Percentiles rank a stretch among this genome's conserved stretches.
phyloP scores from a whole-genome alignment of 306 rosid species.

The Dryas drummondii region DNA sequence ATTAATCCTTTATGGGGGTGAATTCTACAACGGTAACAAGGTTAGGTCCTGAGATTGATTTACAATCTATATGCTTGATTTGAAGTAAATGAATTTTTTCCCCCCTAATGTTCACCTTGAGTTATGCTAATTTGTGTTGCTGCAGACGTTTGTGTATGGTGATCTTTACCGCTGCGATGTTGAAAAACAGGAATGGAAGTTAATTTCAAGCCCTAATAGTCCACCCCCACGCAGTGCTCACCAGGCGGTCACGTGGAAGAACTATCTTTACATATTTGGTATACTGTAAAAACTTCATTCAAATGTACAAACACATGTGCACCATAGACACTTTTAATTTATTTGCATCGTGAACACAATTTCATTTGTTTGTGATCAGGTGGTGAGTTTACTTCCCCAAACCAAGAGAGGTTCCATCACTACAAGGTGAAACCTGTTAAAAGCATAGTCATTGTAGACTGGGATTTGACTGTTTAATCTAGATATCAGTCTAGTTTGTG shows the following conservation, averaged over 20 bases:
- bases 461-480: slow-evolving; percentile 26
- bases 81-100: slow-evolving; percentile 5
- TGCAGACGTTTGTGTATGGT: slow-evolving; percentile 85
- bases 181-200: slow-evolving; percentile 92
- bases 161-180: slow-evolving; percentile 82
- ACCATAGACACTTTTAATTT: background rate
- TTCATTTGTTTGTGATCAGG: slow-evolving; percentile 43
- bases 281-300: slow-evolving; percentile 11
- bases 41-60: slow-evolving; percentile 31
- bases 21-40: slow-evolving; percentile 95
- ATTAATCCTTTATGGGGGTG: slow-evolving; percentile 86
- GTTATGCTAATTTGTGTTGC: slow-evolving; percentile 20
- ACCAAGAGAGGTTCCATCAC: slow-evolving; percentile 98
- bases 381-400: slow-evolving; percentile 96
- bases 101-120: background rate
- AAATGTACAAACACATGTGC: background rate
- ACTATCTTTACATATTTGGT: slow-evolving; percentile 88
- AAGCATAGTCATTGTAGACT: slow-evolving; percentile 14
- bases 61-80: background rate
- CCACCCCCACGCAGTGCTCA: slow-evolving; percentile 99
- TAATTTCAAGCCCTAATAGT: slow-evolving; percentile 88
- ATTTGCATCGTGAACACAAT: slow-evolving; percentile 1
- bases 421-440: slow-evolving; percentile 65
- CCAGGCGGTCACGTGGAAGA: slow-evolving; percentile 97
- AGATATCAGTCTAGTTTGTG: background rate